A percentile compares a stretch with the other conserved stretches of the same genome.
Conservation (phyloP, 805 yeast genomes). For the Hanseniaspora occidentalis region DNA sequence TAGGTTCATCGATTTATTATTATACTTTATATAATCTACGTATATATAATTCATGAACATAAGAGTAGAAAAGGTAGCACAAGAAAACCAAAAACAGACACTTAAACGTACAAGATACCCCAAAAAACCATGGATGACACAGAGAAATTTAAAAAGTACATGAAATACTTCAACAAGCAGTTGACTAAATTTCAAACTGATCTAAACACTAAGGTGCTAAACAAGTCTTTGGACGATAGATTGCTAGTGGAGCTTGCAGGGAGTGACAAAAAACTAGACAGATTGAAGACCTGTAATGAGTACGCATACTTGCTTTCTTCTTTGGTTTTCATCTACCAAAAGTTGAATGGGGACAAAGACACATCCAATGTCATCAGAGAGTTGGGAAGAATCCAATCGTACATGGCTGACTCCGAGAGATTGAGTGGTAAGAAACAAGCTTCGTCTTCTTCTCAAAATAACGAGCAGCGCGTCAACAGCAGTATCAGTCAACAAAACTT, state of each 20-base stretch:
- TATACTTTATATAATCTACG: too few relatives aligned
- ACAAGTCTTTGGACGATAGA: conserved; percentile 20
- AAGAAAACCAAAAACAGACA: too few relatives aligned
- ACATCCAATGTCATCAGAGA: conserved; percentile 47
- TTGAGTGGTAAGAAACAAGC: conserved; percentile 15
- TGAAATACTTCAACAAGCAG: conserved; percentile 15
- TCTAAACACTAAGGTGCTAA: conserved; percentile 12
- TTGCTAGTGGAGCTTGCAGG: conserved; percentile 8
- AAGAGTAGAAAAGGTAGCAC: too few relatives aligned
- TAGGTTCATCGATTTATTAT: too few relatives aligned
- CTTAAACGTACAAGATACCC: too few relatives aligned
- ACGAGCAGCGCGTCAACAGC: conserved; percentile 27
- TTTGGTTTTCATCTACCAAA: conserved; percentile 19
- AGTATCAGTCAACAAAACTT: conserved; percentile 43
- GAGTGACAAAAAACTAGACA: conserved; percentile 12
- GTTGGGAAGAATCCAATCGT: conserved; percentile 50
- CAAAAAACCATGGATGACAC: conserved; percentile 14
- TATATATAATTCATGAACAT: too few relatives aligned
- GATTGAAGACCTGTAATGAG: conserved; percentile 16
- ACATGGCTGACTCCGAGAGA: conserved; percentile 41
- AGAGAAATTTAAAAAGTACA: conserved; percentile 18
- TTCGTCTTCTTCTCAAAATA: too few relatives aligned
- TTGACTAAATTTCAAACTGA: conserved; percentile 11
- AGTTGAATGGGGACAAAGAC: conserved; percentile 16
- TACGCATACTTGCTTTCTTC: conserved; percentile 20